Evolutionary conservation across 495 filamentous ascomycete species (phyloP).

Genomic region (Lineolata rhizophorae): DNA sequence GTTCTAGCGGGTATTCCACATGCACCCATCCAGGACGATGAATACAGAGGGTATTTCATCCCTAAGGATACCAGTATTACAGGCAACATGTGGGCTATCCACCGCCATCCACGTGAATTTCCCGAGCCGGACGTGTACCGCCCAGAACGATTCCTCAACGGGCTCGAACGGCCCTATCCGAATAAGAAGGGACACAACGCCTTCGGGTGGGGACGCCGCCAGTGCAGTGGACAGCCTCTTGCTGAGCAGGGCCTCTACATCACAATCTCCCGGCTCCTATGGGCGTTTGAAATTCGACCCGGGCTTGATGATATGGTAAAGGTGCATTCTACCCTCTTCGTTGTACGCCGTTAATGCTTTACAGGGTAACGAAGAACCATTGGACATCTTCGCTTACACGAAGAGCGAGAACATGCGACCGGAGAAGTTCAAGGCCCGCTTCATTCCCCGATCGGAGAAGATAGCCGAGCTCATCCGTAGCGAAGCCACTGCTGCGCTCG

Average conservation of each 20-base stretch:
- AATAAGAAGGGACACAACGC: slow-evolving; percentile 23
- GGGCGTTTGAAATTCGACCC: background rate
- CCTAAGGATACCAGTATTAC: slow-evolving; percentile 23
- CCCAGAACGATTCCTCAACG: background rate
- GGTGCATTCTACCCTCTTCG: no score
- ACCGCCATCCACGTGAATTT: background rate
- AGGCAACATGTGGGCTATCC: slow-evolving; percentile 17
- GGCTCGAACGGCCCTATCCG: slow-evolving; percentile 18
- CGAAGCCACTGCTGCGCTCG: no score
- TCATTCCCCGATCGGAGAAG: background rate
- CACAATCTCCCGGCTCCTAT: background rate
- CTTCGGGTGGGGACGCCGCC: background rate
- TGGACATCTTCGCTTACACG: background rate
- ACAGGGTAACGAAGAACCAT: background rate
- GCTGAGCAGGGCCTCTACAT: background rate
- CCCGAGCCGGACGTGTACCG: background rate
- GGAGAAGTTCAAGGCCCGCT: background rate
- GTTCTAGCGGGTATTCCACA: slow-evolving; percentile 31
- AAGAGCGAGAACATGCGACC: background rate
- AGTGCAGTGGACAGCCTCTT: background rate
- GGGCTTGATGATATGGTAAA: background rate
- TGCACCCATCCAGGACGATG: slow-evolving; percentile 27
- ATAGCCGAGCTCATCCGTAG: no score
- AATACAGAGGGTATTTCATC: slow-evolving; percentile 19
- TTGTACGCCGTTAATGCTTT: no score